Conservation (phyloP, 345 rosid species). For the Rubroshorea leprosula region DNA sequence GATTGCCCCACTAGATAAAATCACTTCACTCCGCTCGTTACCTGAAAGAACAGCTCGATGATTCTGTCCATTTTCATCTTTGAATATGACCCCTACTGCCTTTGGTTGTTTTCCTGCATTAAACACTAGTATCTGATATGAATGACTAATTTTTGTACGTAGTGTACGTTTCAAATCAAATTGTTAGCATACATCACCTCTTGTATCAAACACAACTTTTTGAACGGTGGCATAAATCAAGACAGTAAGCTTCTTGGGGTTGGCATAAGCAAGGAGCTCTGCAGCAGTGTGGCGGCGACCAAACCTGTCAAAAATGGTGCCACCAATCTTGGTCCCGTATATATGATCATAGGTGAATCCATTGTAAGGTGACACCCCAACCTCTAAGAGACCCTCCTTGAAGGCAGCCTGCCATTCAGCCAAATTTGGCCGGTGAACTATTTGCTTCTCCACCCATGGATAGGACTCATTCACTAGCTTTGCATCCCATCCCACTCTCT, state of each 20-base stretch:
- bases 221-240: slow-evolving; percentile 57
- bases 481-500: slow-evolving; percentile 40
- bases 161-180: background rate
- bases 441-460: slow-evolving; percentile 70
- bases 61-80: slow-evolving; percentile 34
- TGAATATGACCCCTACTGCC: slow-evolving; percentile 62
- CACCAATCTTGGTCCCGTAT: slow-evolving; percentile 70
- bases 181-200: slow-evolving; percentile 18
- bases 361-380: slow-evolving; percentile 55
- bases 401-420: slow-evolving; percentile 74
- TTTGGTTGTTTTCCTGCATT: slow-evolving; percentile 35
- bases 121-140: background rate
- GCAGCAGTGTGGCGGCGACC: slow-evolving; percentile 88
- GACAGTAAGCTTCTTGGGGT: slow-evolving; percentile 35
- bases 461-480: slow-evolving; percentile 49
- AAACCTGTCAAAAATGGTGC: slow-evolving; percentile 54
- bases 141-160: too few relatives aligned
- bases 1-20: slow-evolving; percentile 59
- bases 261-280: slow-evolving; percentile 63
- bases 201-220: slow-evolving; percentile 33
- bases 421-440: slow-evolving; percentile 45
- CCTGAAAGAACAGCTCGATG: slow-evolving; percentile 37
- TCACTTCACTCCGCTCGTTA: slow-evolving; percentile 44
- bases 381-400: slow-evolving; percentile 61
- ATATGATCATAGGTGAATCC: slow-evolving; percentile 68